Evolutionary conservation across 768 basidiomycete genomes (phyloP).

Genomic region (Peribolospora baueri): DNA sequence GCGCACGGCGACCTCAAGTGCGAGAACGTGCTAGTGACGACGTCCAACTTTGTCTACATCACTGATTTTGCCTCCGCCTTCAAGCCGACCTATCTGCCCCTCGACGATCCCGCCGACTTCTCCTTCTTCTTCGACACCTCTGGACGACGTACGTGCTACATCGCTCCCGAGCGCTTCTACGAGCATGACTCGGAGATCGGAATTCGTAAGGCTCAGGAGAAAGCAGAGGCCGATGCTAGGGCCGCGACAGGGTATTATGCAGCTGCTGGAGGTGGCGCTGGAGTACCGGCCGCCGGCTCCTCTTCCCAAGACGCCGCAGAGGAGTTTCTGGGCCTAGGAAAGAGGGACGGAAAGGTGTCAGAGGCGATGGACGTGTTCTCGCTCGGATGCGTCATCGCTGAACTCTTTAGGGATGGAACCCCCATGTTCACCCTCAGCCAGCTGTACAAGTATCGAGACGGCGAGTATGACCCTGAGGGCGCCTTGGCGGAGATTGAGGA

Average conservation of each 20-base stretch:
- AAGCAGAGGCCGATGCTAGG: background rate
- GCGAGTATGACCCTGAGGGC: slow-evolving; percentile 33
- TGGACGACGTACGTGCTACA: slow-evolving; percentile 74
- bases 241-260: background rate
- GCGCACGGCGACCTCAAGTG: slow-evolving; percentile 96
- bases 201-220: slow-evolving; percentile 32
- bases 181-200: slow-evolving; percentile 49
- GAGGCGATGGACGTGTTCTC: slow-evolving; percentile 97
- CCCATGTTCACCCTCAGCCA: slow-evolving; percentile 83
- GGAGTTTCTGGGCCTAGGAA: slow-evolving; percentile 25
- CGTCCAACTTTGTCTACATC: slow-evolving; percentile 84
- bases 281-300: slow-evolving; percentile 21
- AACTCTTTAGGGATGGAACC: slow-evolving; percentile 82
- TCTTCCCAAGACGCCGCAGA: background rate
- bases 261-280: slow-evolving; percentile 19
- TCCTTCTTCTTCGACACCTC: slow-evolving; percentile 96
- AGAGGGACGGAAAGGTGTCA: slow-evolving; percentile 56
- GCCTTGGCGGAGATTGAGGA: slow-evolving; percentile 57
- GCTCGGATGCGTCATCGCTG: slow-evolving; percentile 78
- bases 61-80: slow-evolving; percentile 76
- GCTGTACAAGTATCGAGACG: slow-evolving; percentile 76
- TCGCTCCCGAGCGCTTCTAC: slow-evolving; percentile 91
- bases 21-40: slow-evolving; percentile 84
- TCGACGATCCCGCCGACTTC: slow-evolving; percentile 92
- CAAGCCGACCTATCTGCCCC: slow-evolving; percentile 83